Conservation (phyloP, 176 grass and related monocot genomes). For the Bonia amplexicaulis region DNA sequence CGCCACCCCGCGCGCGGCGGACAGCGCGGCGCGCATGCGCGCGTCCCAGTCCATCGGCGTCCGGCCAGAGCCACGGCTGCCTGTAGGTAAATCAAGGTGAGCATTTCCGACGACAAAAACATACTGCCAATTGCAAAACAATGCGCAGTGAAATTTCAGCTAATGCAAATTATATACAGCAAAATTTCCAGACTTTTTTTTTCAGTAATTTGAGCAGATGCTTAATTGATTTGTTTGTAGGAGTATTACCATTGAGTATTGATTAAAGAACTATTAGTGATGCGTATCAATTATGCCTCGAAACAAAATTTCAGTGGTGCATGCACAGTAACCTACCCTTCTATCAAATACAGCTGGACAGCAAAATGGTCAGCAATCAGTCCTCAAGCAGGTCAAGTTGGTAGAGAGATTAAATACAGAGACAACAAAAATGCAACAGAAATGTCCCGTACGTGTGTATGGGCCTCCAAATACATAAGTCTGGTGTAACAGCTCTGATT, state of each 20-base stretch:
- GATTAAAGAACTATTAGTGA: not conserved
- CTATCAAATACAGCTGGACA: not conserved
- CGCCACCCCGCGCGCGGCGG: conserved; percentile 45
- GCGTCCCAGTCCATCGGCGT: conserved; percentile 62
- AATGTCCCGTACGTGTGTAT: not conserved
- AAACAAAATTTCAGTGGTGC: not conserved
- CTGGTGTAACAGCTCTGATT: not conserved
- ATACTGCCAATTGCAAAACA: not conserved
- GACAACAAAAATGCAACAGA: not conserved
- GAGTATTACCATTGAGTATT: not conserved
- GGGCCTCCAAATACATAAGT: not conserved
- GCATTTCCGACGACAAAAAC: not conserved
- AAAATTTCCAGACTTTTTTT: not conserved
- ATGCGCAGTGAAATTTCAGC: not conserved
- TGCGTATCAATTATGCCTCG: not conserved
- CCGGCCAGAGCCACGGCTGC: conserved; percentile 52
- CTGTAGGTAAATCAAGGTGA: conserved; percentile 18
- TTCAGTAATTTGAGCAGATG: not conserved
- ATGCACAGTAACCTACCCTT: not conserved
- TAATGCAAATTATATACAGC: not conserved
- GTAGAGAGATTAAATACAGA: not conserved
- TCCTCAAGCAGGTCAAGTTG: not conserved
- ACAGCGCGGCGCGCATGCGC: conserved; percentile 45
- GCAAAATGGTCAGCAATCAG: not conserved
- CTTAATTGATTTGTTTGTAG: not conserved